Base-by-base conservation (phyloP, 257 asterid genomes). In the Capsicum pubescens region DNA sequence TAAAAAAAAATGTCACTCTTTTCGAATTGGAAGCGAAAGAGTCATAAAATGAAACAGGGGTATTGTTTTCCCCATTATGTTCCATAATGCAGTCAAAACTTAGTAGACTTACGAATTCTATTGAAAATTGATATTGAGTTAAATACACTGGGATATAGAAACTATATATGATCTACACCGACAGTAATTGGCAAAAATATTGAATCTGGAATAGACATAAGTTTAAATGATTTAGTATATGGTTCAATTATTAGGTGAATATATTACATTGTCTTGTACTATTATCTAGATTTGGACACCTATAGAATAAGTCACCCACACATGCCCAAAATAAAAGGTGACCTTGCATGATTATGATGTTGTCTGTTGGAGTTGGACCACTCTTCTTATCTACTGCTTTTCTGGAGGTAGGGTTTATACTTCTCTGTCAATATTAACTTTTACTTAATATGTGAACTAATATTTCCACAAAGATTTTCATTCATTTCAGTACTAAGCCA, bases 311-410 rank as follows among this genome's bases (percentile, higher is more conserved):
- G 61, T 74, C 81, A 42, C 54, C 39, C 13, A 13, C 77, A 69
- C 56, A 77, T 56, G 81, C 64, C 32, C 50, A 50, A 66, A 15
- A 16, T 54, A 36, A 76, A 76, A 52, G 36, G 54, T 60, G 39
- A 61, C 12, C 6, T 63, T 32, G 63, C 67, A 26, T 46, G 17
- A 46, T 69, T 70, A 19, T 72, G 79, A 66, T 13, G 21, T 80
- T 83, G 83, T 76, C 44, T 21, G 70, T 50, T 50, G 32, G 32
- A 26, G 32, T 26, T 70, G 87, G 87, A 84, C 87, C 87, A 86
- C 67, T 83, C 67, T 26, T 83, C n/a, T 52, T 39, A 76, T 66
- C 19, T 12, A 54, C 3, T 54, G 64, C 46, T 50, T 76, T 76
- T 76, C 21, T 52, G 48, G 46, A 54, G 17, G 81, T 76, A 52